These are phyloP conservation scores for Septoria petroselini DNA, from an alignment of 2,329 filamentous ascomycete species.

Conservation along the genomic window DNA sequence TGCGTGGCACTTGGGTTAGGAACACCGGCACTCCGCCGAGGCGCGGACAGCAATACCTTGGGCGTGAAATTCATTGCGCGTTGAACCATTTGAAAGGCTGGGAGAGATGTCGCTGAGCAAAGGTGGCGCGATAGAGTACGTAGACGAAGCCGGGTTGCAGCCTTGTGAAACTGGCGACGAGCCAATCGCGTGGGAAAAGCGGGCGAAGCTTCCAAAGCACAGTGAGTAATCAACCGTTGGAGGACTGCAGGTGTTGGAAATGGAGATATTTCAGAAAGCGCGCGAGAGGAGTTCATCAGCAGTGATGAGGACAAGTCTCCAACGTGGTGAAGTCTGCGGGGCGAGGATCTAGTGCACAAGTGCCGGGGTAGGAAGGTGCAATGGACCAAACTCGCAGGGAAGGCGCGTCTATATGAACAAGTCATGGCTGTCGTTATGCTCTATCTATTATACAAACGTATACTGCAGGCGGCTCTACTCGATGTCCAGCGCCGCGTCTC, in stretches of 20 bases:
- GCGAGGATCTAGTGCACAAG: neutral
- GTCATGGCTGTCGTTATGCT: slow-evolving; percentile 1
- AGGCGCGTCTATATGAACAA: neutral
- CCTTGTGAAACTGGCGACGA: neutral
- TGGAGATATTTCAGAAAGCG: neutral
- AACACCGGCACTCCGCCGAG: slow-evolving; percentile 65
- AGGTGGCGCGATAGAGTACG: neutral
- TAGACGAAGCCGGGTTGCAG: neutral
- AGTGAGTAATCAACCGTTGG: neutral
- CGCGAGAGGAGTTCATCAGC: neutral
- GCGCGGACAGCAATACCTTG: slow-evolving; percentile 71
- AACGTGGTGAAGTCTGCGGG: neutral
- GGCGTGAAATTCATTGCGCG: slow-evolving; percentile 70
- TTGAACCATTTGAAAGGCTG: slow-evolving; percentile 59
- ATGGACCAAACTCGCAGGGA: neutral
- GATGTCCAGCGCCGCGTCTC: slow-evolving; percentile 32
- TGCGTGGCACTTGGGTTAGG: slow-evolving; percentile 67
- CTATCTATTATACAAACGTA: slow-evolving; percentile 12
- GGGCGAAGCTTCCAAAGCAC: no score
- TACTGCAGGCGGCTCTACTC: slow-evolving; percentile 22
- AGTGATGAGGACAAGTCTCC: slow-evolving; percentile 2
- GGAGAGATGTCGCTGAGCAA: slow-evolving; percentile 1
- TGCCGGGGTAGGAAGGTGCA: slow-evolving; percentile 7
- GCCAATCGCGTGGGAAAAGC: no score
- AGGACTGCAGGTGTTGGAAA: neutral